These are phyloP conservation scores for Brettanomyces naardenensis DNA, from an alignment of 805 yeast genomes.

Conservation along the genomic window DNA sequence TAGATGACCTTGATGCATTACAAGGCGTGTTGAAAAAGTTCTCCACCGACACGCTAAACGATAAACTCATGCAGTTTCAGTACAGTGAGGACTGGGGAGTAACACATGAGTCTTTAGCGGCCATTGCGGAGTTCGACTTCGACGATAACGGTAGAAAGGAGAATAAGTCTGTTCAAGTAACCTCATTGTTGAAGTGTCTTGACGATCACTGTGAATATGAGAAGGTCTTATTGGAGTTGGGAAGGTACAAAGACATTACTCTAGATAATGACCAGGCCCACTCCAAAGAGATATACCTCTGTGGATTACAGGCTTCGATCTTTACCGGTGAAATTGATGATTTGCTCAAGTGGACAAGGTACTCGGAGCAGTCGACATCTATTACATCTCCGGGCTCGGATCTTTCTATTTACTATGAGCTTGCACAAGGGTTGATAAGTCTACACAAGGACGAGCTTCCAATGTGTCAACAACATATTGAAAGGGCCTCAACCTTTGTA, in stretches of 20 bases:
- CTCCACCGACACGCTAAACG: slow-evolving; percentile 61
- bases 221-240: slow-evolving; percentile 47
- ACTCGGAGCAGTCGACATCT: slow-evolving; percentile 33
- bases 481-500: slow-evolving; percentile 46
- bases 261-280: slow-evolving; percentile 18
- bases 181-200: slow-evolving; percentile 61
- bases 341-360: slow-evolving; percentile 50
- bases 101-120: slow-evolving; percentile 79
- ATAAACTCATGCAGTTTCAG: slow-evolving; percentile 72
- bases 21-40: slow-evolving; percentile 77
- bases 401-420: slow-evolving; percentile 49
- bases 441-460: slow-evolving; percentile 27
- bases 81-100: slow-evolving; percentile 81
- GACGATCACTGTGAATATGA: slow-evolving; percentile 72
- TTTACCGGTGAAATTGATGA: slow-evolving; percentile 46
- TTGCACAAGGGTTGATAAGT: slow-evolving; percentile 56
- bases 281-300: slow-evolving; percentile 50
- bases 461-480: slow-evolving; percentile 32
- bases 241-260: slow-evolving; percentile 20
- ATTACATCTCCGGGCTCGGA: slow-evolving; percentile 39
- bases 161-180: slow-evolving; percentile 19
- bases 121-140: slow-evolving; percentile 37
- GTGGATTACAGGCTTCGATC: slow-evolving; percentile 73
- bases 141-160: slow-evolving; percentile 13
- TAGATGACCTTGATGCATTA: slow-evolving; percentile 84